Conservation (phyloP, 305 asterid genomes). For the Rubia peregrina region DNA sequence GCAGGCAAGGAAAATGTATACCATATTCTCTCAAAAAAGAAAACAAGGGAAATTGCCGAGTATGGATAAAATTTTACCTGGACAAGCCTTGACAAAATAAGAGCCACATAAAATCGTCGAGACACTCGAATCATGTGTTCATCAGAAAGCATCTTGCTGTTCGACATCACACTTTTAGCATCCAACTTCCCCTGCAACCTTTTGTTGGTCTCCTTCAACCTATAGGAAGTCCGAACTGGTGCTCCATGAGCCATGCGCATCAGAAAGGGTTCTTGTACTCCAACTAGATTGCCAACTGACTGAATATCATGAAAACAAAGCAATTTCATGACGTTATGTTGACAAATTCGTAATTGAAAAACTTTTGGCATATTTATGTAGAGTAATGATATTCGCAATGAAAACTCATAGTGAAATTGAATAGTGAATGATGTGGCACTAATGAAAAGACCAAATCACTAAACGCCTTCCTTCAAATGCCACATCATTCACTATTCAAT, state of each 20-base stretch:
- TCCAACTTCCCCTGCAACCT: conserved; percentile 47
- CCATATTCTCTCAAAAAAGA: not conserved
- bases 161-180: conserved; percentile 31
- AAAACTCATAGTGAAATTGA: no score
- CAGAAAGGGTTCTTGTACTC: conserved; percentile 91
- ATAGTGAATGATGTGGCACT: no score
- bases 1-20: not conserved
- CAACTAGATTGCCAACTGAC: conserved; percentile 97
- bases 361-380: not conserved
- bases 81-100: conserved; percentile 86
- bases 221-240: conserved; percentile 46
- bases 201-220: conserved; percentile 46
- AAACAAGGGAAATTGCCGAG: not conserved
- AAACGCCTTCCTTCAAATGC: no score
- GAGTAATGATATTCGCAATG: no score
- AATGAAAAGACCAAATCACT: no score
- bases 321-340: not conserved
- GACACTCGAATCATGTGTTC: conserved; percentile 87
- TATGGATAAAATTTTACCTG: conserved; percentile 44
- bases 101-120: conserved; percentile 87
- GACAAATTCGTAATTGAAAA: not conserved
- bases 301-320: conserved; percentile 34
- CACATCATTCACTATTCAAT: no score
- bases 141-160: conserved; percentile 50
- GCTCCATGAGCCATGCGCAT: conserved; percentile 99